Conservation (phyloP, 139 green algal genomes). For the Astrephomene gubernaculifera region DNA sequence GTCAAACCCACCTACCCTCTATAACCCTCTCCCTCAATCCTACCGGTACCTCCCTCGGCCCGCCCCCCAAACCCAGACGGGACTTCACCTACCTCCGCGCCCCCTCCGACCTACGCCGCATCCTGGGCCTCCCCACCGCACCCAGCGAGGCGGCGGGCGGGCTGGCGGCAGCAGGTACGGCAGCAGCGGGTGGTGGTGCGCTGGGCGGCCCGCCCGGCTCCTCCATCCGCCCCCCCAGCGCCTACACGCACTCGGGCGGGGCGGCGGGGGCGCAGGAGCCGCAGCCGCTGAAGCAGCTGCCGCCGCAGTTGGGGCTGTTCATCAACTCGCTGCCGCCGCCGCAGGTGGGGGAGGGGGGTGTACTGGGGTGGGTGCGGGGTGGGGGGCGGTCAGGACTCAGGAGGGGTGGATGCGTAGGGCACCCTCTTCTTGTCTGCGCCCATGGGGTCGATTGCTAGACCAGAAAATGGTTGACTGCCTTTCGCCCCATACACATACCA, state of each 20-base stretch:
- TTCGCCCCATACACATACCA: too few relatives aligned
- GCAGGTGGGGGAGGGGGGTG: conserved; percentile 24
- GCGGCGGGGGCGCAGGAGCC: background rate
- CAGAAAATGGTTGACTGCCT: too few relatives aligned
- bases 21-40: background rate
- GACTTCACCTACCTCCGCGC: background rate
- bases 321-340: conserved; percentile 63
- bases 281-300: conserved; percentile 55
- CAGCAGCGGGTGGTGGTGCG: background rate
- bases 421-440: too few relatives aligned
- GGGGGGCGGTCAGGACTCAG: too few relatives aligned
- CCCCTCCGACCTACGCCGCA: background rate
- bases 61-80: background rate
- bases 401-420: too few relatives aligned
- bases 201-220: conserved; percentile 20
- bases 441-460: too few relatives aligned
- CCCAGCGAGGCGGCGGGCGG: background rate
- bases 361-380: too few relatives aligned
- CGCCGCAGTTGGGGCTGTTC: conserved; percentile 64
- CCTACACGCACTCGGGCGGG: conserved; percentile 20
- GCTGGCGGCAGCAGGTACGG: too few relatives aligned
- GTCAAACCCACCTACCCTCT: background rate
- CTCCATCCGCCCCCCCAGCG: conserved; percentile 11
- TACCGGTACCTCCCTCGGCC: background rate
- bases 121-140: conserved; percentile 5